Evolutionary conservation across 768 basidiomycete genomes (phyloP), one percentile per base, ranked within the genome.

Genomic region (Naganishia kalamii): DNA sequence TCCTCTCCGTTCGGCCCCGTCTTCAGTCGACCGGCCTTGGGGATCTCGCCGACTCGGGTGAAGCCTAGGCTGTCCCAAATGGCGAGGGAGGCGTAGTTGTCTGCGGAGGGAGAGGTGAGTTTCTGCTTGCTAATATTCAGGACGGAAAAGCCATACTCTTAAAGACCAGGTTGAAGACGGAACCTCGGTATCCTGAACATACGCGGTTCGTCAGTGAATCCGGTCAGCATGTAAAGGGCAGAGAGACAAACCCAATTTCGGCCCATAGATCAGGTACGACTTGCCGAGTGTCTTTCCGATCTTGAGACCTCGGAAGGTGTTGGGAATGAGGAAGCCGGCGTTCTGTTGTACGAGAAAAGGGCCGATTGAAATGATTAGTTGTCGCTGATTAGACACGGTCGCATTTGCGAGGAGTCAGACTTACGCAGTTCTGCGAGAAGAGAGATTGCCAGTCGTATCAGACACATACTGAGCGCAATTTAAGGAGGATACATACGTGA

Each of bases 21-120:
- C 69, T 74, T 77, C 49, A 94, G 79, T 49, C 87, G 81, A 1
- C 93, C 93, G 0, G 79, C 80, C 33, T 74, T 68, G 6, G 80
- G 80, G 40, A 81, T 89, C 59, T 83, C 77, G 0, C 91, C 92
- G 2, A 85, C 87, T 70, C 88, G 87, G 10, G 80, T 82, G 80
- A 97, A 96, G 8, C 86, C 85, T 0, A 93, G 81, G 19, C 80
- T 77, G 69, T 96, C 92, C 92, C 92, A 97, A 30, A 96, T 81
- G 32, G 66, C 63, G 10, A 81, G 67, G 17, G 72, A 74, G 1
- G 90, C 90, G 47, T 79, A 71, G 79, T 94, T 96, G 75, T 87
- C 77, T 78, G 62, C 19, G 15, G 50, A 25, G 10, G 50, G 23
- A 60, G 11, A 25, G 4, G 90, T 89, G 48, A 79, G 71, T 78